Conservation (phyloP, 768 basidiomycete genomes). For the Rhodotorula diobovata region DNA sequence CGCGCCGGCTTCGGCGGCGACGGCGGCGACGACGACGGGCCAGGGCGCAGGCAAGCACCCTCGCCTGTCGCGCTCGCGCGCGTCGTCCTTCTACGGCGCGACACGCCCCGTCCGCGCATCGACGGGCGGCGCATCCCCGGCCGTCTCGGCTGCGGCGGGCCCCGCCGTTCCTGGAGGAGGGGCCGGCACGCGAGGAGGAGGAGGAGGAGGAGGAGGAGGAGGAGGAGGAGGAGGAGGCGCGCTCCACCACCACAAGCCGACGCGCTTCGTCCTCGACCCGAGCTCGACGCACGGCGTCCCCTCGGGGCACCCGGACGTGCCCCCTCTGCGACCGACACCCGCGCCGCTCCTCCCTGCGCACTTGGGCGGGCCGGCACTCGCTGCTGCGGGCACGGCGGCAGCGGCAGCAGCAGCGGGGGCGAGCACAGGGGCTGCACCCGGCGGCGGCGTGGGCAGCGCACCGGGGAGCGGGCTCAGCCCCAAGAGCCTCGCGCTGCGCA, state of each 20-base stretch:
- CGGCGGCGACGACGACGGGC: not conserved
- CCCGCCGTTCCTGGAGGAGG: too few species aligned
- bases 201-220: too few species aligned
- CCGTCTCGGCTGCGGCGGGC: not conserved
- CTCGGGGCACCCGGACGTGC: constrained; percentile 37
- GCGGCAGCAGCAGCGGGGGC: not conserved
- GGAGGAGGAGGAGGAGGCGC: too few species aligned
- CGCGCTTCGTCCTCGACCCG: constrained; percentile 32
- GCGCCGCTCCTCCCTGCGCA: constrained; percentile 3
- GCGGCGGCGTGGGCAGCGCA: not conserved
- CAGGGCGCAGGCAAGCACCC: constrained; percentile 27
- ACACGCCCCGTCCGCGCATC: not conserved
- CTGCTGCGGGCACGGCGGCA: not conserved
- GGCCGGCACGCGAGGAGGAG: too few species aligned
- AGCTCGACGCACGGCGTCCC: constrained; percentile 28
- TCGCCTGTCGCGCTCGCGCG: constrained; percentile 23
- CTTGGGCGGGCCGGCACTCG: not conserved
- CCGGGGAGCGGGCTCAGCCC: constrained; percentile 1
- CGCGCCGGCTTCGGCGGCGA: not conserved
- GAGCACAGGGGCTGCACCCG: not conserved
- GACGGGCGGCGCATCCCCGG: not conserved
- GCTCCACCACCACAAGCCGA: not conserved
- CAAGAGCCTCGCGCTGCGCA: constrained; percentile 29
- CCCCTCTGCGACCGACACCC: constrained; percentile 41
- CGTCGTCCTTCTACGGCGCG: constrained; percentile 23